These are phyloP conservation scores for Gardenia jasminoides DNA, from an alignment of 257 asterid species.

Conservation along the genomic window DNA sequence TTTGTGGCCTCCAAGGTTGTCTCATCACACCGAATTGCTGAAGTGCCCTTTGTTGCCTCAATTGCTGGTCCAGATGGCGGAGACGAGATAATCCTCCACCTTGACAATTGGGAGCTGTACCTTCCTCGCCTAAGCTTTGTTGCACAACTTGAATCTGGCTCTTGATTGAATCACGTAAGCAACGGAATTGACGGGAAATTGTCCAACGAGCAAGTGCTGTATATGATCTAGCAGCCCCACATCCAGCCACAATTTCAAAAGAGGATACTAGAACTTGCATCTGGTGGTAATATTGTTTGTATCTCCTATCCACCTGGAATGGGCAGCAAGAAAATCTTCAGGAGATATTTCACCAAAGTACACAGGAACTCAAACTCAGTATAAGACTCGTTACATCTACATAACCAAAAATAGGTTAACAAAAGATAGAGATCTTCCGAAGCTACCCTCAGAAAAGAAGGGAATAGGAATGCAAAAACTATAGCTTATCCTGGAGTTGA, in stretches of 20 bases:
- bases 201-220: constrained; percentile 65
- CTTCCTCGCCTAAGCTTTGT: constrained; percentile 53
- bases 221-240: constrained; percentile 66
- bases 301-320: constrained; percentile 63
- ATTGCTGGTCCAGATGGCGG: constrained; percentile 60
- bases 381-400: background rate
- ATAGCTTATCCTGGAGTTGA: background rate
- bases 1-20: constrained; percentile 88
- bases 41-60: constrained; percentile 62
- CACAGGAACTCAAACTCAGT: background rate
- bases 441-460: background rate
- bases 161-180: constrained; percentile 61
- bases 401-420: background rate
- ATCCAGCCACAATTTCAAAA: constrained; percentile 57
- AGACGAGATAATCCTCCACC: constrained; percentile 56
- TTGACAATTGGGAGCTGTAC: constrained; percentile 28
- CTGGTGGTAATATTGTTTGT: constrained; percentile 60
- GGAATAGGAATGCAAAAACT: background rate
- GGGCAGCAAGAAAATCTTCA: constrained; percentile 8
- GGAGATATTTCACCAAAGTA: background rate
- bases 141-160: constrained; percentile 53
- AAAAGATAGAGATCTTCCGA: background rate
- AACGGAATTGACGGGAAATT: constrained; percentile 67
- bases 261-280: constrained; percentile 62
- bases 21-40: constrained; percentile 64